These are phyloP conservation scores for Geranomyces variabilis DNA, from an alignment of 192 early-diverging fungal genomes.

Conservation along the genomic window DNA sequence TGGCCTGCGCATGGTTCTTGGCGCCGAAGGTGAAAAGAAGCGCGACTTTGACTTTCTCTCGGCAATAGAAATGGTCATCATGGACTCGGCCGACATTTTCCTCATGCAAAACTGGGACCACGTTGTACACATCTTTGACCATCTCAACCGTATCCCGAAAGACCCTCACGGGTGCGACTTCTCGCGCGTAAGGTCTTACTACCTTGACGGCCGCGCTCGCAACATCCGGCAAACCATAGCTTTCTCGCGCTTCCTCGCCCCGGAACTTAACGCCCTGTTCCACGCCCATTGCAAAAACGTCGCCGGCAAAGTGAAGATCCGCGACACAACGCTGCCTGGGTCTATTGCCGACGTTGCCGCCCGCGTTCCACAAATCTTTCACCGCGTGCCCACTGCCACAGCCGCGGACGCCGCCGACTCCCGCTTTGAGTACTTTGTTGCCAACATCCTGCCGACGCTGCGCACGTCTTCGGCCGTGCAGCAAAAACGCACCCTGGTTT, in stretches of 20 bases:
- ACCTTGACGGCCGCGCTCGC: constrained; percentile 80
- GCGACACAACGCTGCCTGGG: constrained; percentile 59
- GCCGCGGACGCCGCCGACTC: constrained; percentile 71
- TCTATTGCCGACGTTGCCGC: constrained; percentile 74
- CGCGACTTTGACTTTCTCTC: constrained; percentile 91
- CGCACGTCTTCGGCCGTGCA: constrained; percentile 43
- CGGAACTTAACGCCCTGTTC: constrained; percentile 91
- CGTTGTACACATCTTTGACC: constrained; percentile 76
- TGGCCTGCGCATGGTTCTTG: constrained; percentile 87
- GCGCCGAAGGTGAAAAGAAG: constrained; percentile 82
- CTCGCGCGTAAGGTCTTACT: constrained; percentile 85
- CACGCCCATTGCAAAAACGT: constrained; percentile 38
- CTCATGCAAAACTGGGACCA: constrained; percentile 99
- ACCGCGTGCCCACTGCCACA: constrained; percentile 64
- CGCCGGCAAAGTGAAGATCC: constrained; percentile 49
- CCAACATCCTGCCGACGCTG: constrained; percentile 67
- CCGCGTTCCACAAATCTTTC: constrained; percentile 78
- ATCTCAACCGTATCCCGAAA: constrained; percentile 88
- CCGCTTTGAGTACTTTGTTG: constrained; percentile 84
- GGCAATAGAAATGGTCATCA: constrained; percentile 86
- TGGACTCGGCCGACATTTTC: constrained; percentile 84
- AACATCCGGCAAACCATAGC: constrained; percentile 90
- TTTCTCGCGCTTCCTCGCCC: constrained; percentile 78
- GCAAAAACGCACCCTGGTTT: constrained; percentile 62
- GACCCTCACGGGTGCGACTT: constrained; percentile 94